Base-by-base conservation (phyloP, 805 yeast species). In the Blastobotrys chiropterorum region DNA sequence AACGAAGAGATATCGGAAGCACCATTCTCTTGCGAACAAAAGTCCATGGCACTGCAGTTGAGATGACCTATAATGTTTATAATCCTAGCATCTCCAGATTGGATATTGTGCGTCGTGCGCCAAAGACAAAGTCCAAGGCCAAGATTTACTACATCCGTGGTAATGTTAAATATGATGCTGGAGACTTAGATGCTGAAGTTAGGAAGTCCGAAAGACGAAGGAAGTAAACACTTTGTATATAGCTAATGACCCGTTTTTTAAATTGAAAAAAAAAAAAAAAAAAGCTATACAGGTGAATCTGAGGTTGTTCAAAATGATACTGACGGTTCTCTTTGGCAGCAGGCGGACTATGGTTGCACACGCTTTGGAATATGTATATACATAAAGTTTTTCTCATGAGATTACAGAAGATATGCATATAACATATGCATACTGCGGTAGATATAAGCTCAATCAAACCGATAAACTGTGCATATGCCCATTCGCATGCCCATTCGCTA, bases 121-220 rank as follows among this genome's bases (percentile, higher is more conserved):
- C 64, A 56, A 79, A 78, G 63, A 83, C 88, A 69, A 81, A 85
- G 74, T 75, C 77, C 56, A 82, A 96, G 79, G 81, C 82, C 71
- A 92, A 88, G 75, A 92, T 89, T 62, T 90, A 85, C 76, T 94
- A 88, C 71, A 85, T 94, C 64, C 85, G 97, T 72, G 85, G 67
- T 30, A 71, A 60, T 53, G 67, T 67, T 55, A 74, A 65, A 54
- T 64, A 66, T 52, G 71, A 68, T 53, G 72, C 66, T 11, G 70
- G 71, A 15, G 70, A 67, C 49, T 57, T 67, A 26, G 71, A 67
- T 47, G 58, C 64, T 13, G 66, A 62, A 39, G 61, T 67, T 40
- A 58, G 69, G 19, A 62, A 65, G 47, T 66, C 64, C 52, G 60
- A 62, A 46, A 55, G 64, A n/a, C 45, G 55, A 21, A 46, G 57